Base-by-base conservation (phyloP, 495 filamentous ascomycete genomes). In the Penicillium cinerascens region DNA sequence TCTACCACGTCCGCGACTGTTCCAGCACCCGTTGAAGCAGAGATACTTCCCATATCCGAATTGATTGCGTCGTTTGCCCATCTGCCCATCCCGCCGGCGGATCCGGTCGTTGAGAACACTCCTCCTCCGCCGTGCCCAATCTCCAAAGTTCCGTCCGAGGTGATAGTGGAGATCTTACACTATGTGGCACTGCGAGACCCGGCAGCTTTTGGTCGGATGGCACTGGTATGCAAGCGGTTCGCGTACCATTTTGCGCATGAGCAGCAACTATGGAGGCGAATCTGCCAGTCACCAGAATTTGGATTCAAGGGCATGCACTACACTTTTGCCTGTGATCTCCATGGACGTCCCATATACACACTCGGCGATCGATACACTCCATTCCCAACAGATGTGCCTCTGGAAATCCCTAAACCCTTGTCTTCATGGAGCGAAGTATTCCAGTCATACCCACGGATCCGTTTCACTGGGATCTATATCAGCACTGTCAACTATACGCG, bases 381-480 rank as follows among this genome's bases (percentile, higher is more conserved):
- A 6, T 77, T 77, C n/a, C 74, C 74, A 21, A 42, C 13, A 6
- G 59, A 53, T 15, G 36, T 37, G 4, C 53, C 70, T 1, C 49
- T 64, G n/a, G 62, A 74, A 43, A 64, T 77, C 1, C 74, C 74
- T 0, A 54, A 58, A 25, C 62, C 72, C 1, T 42, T 74, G n/a
- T 66, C 66, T 18, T 70, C 69, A 0, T 78, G 75, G 75, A 73
- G 64, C 21, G 63, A 78, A 41, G 89, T 96, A 74, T 93, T 96
- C 70, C 87, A 87, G 15, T 66, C 72, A 0, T 88, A 89, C 3
- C 92, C 93, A 1, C 85, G 93, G 27, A 79, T 98, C 49, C 90
- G 93, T 23, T 98, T 93, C 71, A 91, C 91, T 54, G 93, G 93
- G 13, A 85, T 88, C 66, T 98, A 98, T 73, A 98, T 98, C 70